Percentiles rank a stretch among this genome's conserved stretches.
Evolutionary conservation across 352 stramenopile species (phyloP).

Genomic region (Pythium phragmiticola): DNA sequence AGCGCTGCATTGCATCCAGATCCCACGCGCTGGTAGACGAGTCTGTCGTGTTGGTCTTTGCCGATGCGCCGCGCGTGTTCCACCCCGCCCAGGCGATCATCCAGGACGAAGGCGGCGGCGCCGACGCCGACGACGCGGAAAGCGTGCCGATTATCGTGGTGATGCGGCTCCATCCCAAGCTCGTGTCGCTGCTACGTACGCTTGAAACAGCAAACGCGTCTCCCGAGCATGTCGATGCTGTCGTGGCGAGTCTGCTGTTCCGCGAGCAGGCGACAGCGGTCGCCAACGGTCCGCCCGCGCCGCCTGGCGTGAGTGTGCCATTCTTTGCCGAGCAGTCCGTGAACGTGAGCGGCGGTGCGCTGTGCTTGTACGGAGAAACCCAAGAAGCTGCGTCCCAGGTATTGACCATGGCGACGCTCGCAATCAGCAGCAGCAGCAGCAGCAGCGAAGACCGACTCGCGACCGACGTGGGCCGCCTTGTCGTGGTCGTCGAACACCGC

Average conservation of each 20-base stretch:
- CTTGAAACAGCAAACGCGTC: neutral
- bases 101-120: neutral
- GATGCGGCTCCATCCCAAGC: conserved; percentile 15
- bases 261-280: conserved; percentile 3
- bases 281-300: neutral
- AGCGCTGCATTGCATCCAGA: conserved; percentile 12
- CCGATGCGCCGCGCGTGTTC: conserved; percentile 20
- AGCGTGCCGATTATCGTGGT: conserved; percentile 17
- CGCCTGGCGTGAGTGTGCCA: neutral
- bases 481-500: conserved; percentile 22
- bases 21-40: conserved; percentile 19
- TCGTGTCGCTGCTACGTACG: conserved; percentile 13
- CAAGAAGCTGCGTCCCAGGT: conserved; percentile 18
- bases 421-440: conserved; percentile 6
- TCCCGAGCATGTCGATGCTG: neutral
- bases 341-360: conserved; percentile 21
- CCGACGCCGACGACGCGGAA: neutral
- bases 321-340: conserved; percentile 10
- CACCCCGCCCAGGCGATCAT: conserved; percentile 25
- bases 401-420: conserved; percentile 19
- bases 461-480: conserved; percentile 10
- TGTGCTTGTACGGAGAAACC: conserved; percentile 15
- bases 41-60: conserved; percentile 16
- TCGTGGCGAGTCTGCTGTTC: conserved; percentile 25
- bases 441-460: neutral